These are phyloP conservation scores for Camelina laxa DNA, from an alignment of 345 rosid genomes.

Conservation along the genomic window DNA sequence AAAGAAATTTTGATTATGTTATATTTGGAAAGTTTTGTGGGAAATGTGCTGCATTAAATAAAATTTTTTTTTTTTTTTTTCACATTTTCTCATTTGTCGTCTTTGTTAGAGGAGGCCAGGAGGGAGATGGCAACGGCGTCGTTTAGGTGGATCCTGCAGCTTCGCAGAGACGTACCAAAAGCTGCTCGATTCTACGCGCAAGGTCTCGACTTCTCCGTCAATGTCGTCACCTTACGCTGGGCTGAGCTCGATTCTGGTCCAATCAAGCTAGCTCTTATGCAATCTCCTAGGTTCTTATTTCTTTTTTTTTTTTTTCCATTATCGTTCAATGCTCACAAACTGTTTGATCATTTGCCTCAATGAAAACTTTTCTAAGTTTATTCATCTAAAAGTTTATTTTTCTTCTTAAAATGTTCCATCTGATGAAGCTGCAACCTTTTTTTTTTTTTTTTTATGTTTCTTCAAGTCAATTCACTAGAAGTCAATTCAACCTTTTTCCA, in stretches of 20 bases:
- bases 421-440: not conserved
- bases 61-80: too few relatives aligned
- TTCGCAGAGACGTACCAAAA: conserved; percentile 87
- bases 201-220: conserved; percentile 79
- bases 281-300: conserved; percentile 57
- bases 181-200: conserved; percentile 85
- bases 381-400: not conserved
- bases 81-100: not conserved
- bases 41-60: too few relatives aligned
- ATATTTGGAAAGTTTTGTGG: too few relatives aligned
- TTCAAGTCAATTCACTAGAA: not conserved
- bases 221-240: conserved; percentile 84
- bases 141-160: conserved; percentile 90
- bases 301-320: not conserved
- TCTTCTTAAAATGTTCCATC: not conserved
- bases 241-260: conserved; percentile 86
- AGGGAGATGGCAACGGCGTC: conserved; percentile 59
- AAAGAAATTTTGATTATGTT: too few relatives aligned
- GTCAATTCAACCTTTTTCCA: not conserved
- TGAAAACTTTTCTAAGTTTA: not conserved
- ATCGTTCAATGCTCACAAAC: not conserved
- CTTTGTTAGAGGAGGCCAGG: not conserved
- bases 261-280: conserved; percentile 84
- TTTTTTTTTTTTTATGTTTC: not conserved
- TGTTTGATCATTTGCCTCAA: conserved; percentile 28